phyloP scores from a whole-genome alignment of 2,329 filamentous ascomycete species.

The Aspergillus sp. region DNA sequence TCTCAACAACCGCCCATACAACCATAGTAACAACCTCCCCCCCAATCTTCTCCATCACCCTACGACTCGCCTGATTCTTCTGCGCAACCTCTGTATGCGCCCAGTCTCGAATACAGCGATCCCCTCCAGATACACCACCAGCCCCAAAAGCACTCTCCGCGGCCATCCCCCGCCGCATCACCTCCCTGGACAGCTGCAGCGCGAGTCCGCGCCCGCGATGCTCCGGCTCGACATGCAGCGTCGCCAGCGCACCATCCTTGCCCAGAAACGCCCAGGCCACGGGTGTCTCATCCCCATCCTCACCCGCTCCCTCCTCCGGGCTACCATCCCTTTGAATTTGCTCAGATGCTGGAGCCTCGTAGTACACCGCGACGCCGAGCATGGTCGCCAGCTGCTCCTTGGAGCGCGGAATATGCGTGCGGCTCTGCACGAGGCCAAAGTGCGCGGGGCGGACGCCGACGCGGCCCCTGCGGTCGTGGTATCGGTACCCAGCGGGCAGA shows the following conservation, averaged over 20 bases:
- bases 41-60: constrained; percentile 47
- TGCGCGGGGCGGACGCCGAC: constrained; percentile 29
- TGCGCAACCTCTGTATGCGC: constrained; percentile 40
- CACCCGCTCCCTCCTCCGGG: background rate
- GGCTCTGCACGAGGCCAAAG: constrained; percentile 37
- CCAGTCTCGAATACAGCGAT: constrained; percentile 15
- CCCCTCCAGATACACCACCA: background rate
- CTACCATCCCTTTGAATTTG: background rate
- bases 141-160: constrained; percentile 12
- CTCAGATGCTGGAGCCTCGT: background rate
- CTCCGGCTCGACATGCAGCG: constrained; percentile 42
- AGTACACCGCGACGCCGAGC: constrained; percentile 36
- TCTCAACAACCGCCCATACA: constrained; percentile 39
- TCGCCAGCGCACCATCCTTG: constrained; percentile 37
- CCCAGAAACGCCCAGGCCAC: constrained; percentile 43
- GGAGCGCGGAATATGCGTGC: constrained; percentile 40
- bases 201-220: constrained; percentile 41
- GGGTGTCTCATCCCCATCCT: constrained; percentile 27
- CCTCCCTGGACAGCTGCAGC: constrained; percentile 27
- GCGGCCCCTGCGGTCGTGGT: constrained; percentile 23
- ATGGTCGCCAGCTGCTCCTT: constrained; percentile 30
- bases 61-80: constrained; percentile 36
- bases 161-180: constrained; percentile 30
- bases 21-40: constrained; percentile 34
- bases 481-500: constrained; percentile 34